Base-by-base conservation (phyloP, 164 flowering plant genomes). In the Taxillus chinensis region DNA sequence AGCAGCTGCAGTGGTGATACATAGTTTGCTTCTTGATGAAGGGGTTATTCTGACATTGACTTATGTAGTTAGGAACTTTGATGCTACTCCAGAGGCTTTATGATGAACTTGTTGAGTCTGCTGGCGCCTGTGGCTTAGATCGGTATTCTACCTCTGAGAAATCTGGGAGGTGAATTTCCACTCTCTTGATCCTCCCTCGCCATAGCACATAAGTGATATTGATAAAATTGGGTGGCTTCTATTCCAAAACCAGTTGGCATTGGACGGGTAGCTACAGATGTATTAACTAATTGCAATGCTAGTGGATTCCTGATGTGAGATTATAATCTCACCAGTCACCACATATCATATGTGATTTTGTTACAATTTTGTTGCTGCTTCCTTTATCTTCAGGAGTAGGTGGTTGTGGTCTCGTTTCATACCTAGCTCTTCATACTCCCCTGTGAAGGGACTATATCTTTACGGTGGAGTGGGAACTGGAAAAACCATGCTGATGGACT, bases 391-490 rank as follows among this genome's bases (percentile, higher is more conserved):
- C 82, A 90, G 97, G 85, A 90, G 83, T 70, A 71, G 96, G 68
- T 93, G 99, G 99, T 73, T 90, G 62, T 93, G 99, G 99, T 85
- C 95, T 49, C 91, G 95, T 66, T 65, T 88, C 55, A 62, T 90
- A 49, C 90, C 92, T 1, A 91, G 82, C 55, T 72, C 83, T 64
- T 84, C 91, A 38, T 72, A 73, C 65, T 75, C 99, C 17, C 92
- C 97, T 5, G 92, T 89, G 40, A 89, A 78, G 74, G 99, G 99
- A 58, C 82, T 95, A 55, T 95, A 95, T 64, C 95, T 95, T 37
- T 87, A 87, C 75, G 99, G 99, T 61, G 99, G 99, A 72, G 99
- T 95, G 27, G 99, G 99, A 64, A 95, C 99, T 5, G 99, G 99
- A 13, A 95, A 95, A 77, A 95, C 99, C 14, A 95, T 95, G 99